Evolutionary conservation across 768 basidiomycete genomes (phyloP).

Genomic region (Suillus subalutaceus): DNA sequence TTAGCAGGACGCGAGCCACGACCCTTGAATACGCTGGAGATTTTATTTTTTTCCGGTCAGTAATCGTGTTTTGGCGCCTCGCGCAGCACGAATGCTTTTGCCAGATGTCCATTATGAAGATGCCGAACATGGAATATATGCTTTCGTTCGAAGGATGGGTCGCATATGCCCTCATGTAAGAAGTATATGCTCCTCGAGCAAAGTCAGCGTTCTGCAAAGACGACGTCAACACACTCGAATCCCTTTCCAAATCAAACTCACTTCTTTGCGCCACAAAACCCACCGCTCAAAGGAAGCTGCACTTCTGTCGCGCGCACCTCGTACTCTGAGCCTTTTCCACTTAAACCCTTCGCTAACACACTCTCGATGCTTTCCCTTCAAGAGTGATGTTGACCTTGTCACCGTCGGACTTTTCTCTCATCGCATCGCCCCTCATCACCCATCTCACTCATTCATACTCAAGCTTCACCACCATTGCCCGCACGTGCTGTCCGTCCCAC

Average conservation of each 20-base stretch:
- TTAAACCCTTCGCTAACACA: conserved; percentile 81
- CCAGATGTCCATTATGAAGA: conserved; percentile 92
- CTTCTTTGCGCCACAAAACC: conserved; percentile 76
- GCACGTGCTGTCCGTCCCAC: conserved; percentile 97
- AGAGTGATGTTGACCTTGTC: conserved; percentile 50
- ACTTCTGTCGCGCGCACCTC: conserved; percentile 94
- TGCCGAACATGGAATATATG: conserved; percentile 80
- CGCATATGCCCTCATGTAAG: conserved; percentile 94
- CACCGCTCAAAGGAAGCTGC: conserved; percentile 95
- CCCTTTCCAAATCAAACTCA: conserved; percentile 31
- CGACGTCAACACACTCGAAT: conserved; percentile 12
- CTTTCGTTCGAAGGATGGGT: conserved; percentile 97
- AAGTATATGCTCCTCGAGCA: conserved; percentile 86
- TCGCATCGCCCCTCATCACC: conserved; percentile 73
- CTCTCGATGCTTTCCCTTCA: conserved; percentile 63
- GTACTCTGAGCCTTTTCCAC: conserved; percentile 78
- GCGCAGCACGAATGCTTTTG: conserved; percentile 88
- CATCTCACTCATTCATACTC: conserved; percentile 90
- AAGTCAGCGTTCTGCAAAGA: conserved; percentile 66
- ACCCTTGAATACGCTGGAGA: conserved; percentile 7
- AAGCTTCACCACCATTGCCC: conserved; percentile 94
- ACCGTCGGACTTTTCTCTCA: conserved; percentile 21
- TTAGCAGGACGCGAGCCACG: conserved; percentile 12
- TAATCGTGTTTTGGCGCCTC: conserved; percentile 68
- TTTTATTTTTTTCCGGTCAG: conserved; percentile 27